phyloP scores from a whole-genome alignment of 345 rosid species.

The Euphorbia pulcherrima region DNA sequence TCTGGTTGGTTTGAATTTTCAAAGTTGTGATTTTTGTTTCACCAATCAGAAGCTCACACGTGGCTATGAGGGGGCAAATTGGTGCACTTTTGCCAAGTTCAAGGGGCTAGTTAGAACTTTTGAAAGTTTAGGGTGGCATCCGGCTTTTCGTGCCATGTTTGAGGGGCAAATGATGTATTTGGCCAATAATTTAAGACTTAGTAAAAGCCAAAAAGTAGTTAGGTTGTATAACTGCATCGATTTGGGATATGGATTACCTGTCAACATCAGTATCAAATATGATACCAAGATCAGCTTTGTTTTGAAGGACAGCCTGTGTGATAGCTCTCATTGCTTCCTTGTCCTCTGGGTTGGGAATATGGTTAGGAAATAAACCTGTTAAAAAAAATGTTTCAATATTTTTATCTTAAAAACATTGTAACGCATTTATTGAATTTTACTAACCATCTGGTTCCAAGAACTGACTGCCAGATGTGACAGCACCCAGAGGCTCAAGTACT shows the following conservation, averaged over 20 bases:
- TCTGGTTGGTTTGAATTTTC: no score
- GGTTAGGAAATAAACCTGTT: conserved; percentile 91
- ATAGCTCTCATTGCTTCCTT: conserved; percentile 88
- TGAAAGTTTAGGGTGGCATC: no score
- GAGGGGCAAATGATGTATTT: no score
- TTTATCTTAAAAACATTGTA: conserved; percentile 6
- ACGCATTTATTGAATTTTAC: conserved; percentile 8
- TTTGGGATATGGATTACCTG: conserved; percentile 43
- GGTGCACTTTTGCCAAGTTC: no score
- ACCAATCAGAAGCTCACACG: no score
- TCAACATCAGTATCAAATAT: conserved; percentile 98
- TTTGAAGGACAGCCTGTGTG: conserved; percentile 77
- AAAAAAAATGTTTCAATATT: conserved; percentile 13
- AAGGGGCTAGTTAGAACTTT: no score
- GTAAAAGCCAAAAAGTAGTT: not conserved
- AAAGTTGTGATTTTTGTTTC: no score
- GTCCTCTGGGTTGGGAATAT: conserved; percentile 98
- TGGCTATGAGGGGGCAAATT: no score
- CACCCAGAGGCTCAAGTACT: conserved; percentile 96
- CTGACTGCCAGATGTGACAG: conserved; percentile 85
- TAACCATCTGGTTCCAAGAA: conserved; percentile 97
- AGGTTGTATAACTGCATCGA: not conserved
- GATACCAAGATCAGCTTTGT: conserved; percentile 92
- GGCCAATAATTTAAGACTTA: no score
- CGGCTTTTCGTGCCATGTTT: no score